Base-by-base conservation (phyloP, 345 rosid genomes). In the Geranium brycei region DNA sequence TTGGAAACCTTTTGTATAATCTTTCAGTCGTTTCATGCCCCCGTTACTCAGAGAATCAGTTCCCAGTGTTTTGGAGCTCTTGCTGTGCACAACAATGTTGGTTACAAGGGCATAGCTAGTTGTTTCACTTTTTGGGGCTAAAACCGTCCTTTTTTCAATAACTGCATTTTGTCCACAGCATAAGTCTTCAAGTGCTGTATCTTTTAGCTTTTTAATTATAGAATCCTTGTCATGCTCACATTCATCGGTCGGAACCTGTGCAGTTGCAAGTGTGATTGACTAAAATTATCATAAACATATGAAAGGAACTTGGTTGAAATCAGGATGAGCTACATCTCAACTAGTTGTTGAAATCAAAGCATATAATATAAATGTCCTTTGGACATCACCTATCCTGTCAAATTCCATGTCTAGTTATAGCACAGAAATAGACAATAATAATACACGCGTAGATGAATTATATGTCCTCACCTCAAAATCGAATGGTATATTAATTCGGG, bases 401-500 rank as follows among this genome's bases (percentile, higher is more conserved):
- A n/a, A n/a, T n/a, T n/a, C n/a, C n/a, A n/a, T n/a, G n/a, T n/a
- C n/a, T n/a, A n/a, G n/a, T n/a, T n/a, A n/a, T n/a, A n/a, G n/a
- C n/a, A n/a, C n/a, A n/a, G n/a, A n/a, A n/a, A n/a, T n/a, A n/a
- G n/a, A n/a, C n/a, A n/a, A n/a, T n/a, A n/a, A n/a, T 3, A 38
- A 62, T 1, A 1, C 5, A 69, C 38, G 6, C 3, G 6, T 32
- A 6, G 28, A 23, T 35, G 23, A 14, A 68, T 75, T 47, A 41
- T 41, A 41, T 41, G 13, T 11, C 51, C 80, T 75, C 67, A 93
- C 99, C 96, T 82, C 71, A 38, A 76, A 81, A 66, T 81, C 71
- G 70, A 93, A 85, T n/a, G 97, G 91, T 64, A 93, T 73, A 67
- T 59, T 77, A 32, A 90, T 72, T 71, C 81, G 75, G 68, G 83